phyloP scores from a whole-genome alignment of 371 early-diverging fungal genomes.

The Apophysomyces ossiformis region DNA sequence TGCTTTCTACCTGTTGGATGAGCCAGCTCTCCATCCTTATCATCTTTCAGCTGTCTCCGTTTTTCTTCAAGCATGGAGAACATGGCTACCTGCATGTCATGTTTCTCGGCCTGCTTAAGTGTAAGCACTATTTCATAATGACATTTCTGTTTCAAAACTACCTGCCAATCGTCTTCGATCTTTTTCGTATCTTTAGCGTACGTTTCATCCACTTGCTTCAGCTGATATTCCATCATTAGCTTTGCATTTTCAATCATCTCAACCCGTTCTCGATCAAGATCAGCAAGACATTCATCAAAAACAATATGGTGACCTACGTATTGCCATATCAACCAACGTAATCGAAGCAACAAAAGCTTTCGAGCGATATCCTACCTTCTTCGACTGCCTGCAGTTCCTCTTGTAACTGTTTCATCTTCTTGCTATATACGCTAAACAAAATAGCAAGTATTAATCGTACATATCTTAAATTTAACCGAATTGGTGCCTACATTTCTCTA shows the following conservation, averaged over 20 bases:
- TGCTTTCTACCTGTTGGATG: slow-evolving; percentile 10
- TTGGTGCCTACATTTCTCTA: slow-evolving; percentile 20
- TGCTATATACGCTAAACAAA: slow-evolving; percentile 16
- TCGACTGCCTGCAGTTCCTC: slow-evolving; percentile 20
- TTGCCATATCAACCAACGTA: background rate
- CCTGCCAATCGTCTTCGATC: background rate
- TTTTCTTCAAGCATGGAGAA: slow-evolving; percentile 24
- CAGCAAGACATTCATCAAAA: slow-evolving; percentile 16
- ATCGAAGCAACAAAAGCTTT: background rate
- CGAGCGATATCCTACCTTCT: slow-evolving; percentile 12
- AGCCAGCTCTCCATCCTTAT: slow-evolving; percentile 20
- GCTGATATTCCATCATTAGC: slow-evolving; percentile 14
- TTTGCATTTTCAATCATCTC: slow-evolving; percentile 16
- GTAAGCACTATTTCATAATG: background rate
- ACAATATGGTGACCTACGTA: slow-evolving; percentile 9
- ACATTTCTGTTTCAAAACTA: background rate
- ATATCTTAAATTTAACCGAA: background rate
- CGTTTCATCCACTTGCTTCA: slow-evolving; percentile 18
- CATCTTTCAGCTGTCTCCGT: slow-evolving; percentile 20
- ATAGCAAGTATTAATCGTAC: background rate
- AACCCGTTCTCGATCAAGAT: slow-evolving; percentile 17
- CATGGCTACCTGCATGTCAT: slow-evolving; percentile 19
- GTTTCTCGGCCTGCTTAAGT: slow-evolving; percentile 15
- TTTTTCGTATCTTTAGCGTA: slow-evolving; percentile 5
- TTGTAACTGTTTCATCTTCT: slow-evolving; percentile 22